phyloP scores from a whole-genome alignment of 176 grass and related monocot species.

The Oryza coarctata region DNA sequence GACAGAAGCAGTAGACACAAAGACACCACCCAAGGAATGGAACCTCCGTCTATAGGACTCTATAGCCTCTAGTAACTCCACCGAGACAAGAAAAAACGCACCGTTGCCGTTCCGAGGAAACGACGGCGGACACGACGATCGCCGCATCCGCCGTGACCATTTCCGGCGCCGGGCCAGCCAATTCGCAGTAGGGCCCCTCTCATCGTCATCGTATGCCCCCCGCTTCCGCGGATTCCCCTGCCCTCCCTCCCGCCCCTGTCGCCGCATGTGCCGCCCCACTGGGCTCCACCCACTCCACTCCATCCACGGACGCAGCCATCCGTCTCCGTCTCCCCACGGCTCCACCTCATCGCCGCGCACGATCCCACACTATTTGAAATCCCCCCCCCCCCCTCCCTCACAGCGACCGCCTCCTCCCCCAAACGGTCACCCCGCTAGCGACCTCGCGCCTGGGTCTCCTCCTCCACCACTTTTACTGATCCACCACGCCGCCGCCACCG shows the following conservation, averaged over 20 bases:
- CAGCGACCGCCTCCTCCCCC: constrained; percentile 25
- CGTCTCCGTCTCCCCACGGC: not conserved
- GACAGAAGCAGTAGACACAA: too few relatives aligned
- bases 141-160: constrained; percentile 7
- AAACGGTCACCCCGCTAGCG: constrained; percentile 46
- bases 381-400: not conserved
- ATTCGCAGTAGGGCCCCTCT: not conserved
- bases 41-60: too few relatives aligned
- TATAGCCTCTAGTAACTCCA: too few relatives aligned
- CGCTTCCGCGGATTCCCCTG: constrained; percentile 71
- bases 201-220: not conserved
- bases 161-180: not conserved
- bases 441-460: too few relatives aligned
- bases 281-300: constrained; percentile 37
- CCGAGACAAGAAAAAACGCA: not conserved
- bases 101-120: not conserved
- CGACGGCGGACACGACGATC: not conserved
- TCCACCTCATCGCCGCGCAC: not conserved
- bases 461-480: not conserved
- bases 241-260: constrained; percentile 21
- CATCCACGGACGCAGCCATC: not conserved
- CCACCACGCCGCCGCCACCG: not conserved
- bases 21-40: too few relatives aligned
- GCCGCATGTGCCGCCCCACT: constrained; percentile 39
- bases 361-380: constrained; percentile 51